A percentile compares a stretch with the other conserved stretches of the same genome.
Evolutionary conservation across 768 basidiomycete species (phyloP).

Genomic region (Amanita exitialis): DNA sequence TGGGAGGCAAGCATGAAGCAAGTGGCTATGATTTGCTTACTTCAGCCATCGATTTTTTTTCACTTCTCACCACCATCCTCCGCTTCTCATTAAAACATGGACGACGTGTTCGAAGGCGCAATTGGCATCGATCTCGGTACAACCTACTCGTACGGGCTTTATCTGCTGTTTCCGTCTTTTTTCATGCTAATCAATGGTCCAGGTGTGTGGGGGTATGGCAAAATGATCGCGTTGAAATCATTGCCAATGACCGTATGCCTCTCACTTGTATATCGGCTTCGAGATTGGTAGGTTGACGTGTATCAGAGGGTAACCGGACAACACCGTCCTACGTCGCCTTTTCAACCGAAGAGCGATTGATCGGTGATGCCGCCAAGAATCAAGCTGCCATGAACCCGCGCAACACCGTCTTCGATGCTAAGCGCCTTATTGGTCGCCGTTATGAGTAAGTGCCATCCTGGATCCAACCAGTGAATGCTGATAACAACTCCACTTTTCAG

Average conservation of each 20-base stretch:
- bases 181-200: conserved; percentile 13
- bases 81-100: conserved; percentile 51
- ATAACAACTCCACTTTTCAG: conserved; percentile 23
- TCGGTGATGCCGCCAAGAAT: conserved; percentile 98
- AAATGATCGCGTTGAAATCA: conserved; percentile 99
- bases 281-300: conserved; percentile 7
- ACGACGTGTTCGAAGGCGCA: conserved; percentile 92
- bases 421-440: conserved; percentile 96
- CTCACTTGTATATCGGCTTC: not conserved
- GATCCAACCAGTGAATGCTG: not conserved
- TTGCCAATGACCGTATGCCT: conserved; percentile 86
- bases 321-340: conserved; percentile 99
- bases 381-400: conserved; percentile 99
- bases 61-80: conserved; percentile 28
- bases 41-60: conserved; percentile 46
- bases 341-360: conserved; percentile 90
- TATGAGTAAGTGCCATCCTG: conserved; percentile 57
- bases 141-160: conserved; percentile 76
- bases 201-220: conserved; percentile 99
- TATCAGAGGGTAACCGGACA: conserved; percentile 91
- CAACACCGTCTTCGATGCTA: conserved; percentile 99
- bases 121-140: conserved; percentile 97
- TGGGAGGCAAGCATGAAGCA: conserved; percentile 20
- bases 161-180: conserved; percentile 7
- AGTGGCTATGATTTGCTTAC: conserved; percentile 46